A percentile compares a stretch with the other conserved stretches of the same genome.
These are phyloP conservation scores for Hericium coralloides DNA, from an alignment of 768 basidiomycete species.

Conservation along the genomic window DNA sequence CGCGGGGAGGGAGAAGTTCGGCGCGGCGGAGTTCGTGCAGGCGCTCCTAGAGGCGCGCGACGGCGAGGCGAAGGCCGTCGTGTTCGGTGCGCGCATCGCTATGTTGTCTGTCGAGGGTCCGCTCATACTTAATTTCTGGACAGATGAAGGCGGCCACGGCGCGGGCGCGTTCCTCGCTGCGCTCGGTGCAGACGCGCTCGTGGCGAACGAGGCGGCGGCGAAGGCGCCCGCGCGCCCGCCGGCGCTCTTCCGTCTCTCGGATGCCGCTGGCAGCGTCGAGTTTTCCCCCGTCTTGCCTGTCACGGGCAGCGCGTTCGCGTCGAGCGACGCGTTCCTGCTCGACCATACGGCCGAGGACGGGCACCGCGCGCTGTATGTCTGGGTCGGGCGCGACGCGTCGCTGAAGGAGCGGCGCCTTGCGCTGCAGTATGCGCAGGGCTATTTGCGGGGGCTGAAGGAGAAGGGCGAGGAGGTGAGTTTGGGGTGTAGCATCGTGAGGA, in stretches of 20 bases:
- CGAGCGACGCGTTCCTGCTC: conserved; percentile 44
- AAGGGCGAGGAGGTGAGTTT: conserved; percentile 13
- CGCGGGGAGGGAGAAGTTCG: conserved; percentile 48
- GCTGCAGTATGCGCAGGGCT: conserved; percentile 46
- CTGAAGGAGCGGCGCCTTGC: conserved; percentile 40
- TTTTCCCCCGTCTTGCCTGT: conserved; percentile 28
- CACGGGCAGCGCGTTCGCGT: conserved; percentile 29
- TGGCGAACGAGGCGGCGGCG: conserved; percentile 1
- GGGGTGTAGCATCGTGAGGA: conserved; percentile 38
- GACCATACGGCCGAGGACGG: conserved; percentile 30
- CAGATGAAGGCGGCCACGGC: conserved; percentile 46
- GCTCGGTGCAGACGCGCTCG: conserved; percentile 28
- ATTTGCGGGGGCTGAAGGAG: conserved; percentile 33
- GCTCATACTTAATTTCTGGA: not conserved
- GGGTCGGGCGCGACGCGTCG: conserved; percentile 45
- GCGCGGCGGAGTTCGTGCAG: conserved; percentile 51
- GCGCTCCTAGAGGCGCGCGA: conserved; percentile 33
- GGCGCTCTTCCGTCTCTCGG: conserved; percentile 35
- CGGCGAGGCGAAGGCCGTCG: conserved; percentile 33
- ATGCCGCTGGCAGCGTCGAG: conserved; percentile 30
- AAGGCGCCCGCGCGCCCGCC: conserved; percentile 18
- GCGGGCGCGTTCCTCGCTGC: conserved; percentile 38
- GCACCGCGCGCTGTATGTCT: conserved; percentile 43
- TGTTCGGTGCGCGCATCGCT: conserved; percentile 34
- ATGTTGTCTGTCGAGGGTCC: not conserved